phyloP scores from a whole-genome alignment of 2,329 filamentous ascomycete species.

The Neonectria magnoliae region DNA sequence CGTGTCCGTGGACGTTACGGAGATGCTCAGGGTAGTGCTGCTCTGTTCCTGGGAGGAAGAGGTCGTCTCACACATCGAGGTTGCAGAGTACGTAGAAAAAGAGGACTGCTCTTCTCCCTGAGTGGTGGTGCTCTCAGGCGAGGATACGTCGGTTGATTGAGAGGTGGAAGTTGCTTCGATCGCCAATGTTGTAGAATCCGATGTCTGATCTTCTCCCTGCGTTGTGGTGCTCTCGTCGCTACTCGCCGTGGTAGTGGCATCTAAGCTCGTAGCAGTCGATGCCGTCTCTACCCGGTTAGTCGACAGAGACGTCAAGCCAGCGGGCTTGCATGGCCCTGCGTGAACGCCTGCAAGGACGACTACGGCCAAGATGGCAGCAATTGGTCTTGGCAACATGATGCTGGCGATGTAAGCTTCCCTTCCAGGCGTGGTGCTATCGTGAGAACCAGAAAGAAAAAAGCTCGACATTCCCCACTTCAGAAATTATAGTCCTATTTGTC shows the following conservation, averaged over 20 bases:
- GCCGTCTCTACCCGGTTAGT: background rate
- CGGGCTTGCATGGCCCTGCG: background rate
- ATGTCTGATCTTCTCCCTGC: background rate
- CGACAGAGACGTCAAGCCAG: background rate
- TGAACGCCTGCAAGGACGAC: background rate
- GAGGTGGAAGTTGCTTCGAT: background rate
- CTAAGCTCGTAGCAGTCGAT: background rate
- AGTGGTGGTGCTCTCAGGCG: background rate
- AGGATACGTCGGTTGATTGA: background rate
- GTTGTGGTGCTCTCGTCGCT: background rate
- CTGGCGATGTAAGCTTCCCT: background rate
- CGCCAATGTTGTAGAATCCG: background rate
- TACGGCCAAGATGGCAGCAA: background rate
- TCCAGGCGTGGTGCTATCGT: background rate
- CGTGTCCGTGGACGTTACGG: background rate
- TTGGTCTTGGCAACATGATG: background rate
- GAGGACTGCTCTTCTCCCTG: background rate
- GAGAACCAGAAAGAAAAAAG: background rate
- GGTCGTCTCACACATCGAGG: background rate
- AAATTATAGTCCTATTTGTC: background rate
- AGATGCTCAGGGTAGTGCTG: background rate
- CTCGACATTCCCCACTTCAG: background rate
- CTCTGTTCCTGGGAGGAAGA: background rate
- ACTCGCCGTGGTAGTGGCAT: background rate
- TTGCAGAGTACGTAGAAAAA: background rate